phyloP scores from a whole-genome alignment of 257 asterid genomes.

The Nicotiana otophora region DNA sequence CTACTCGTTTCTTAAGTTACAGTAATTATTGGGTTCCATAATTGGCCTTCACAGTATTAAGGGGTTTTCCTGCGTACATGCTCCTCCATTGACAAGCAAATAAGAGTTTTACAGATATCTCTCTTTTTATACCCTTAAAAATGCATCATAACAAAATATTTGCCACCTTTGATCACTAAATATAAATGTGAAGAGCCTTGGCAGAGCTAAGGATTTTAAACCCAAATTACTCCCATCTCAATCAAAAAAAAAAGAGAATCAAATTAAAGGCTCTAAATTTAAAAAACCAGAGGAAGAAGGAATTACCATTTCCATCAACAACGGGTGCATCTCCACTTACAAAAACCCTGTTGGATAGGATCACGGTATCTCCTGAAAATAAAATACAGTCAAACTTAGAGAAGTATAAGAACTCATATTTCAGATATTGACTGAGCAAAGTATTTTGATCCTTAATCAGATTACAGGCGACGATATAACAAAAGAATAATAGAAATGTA shows the following conservation, averaged over 20 bases:
- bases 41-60: background rate
- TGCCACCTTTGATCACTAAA: background rate
- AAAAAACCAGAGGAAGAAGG: slow-evolving; percentile 5
- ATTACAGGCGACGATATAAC: background rate
- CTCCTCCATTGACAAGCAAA: background rate
- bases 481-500: background rate
- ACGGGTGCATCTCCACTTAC: slow-evolving; percentile 17
- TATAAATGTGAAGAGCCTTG: background rate
- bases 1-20: background rate
- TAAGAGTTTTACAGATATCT: background rate
- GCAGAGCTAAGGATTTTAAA: background rate
- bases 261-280: background rate
- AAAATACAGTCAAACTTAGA: background rate
- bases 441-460: background rate
- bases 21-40: background rate
- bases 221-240: background rate
- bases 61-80: background rate
- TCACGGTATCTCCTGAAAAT: background rate
- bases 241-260: background rate
- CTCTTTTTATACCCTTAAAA: background rate
- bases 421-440: background rate
- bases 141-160: background rate
- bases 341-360: slow-evolving; percentile 6
- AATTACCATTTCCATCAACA: slow-evolving; percentile 34
- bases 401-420: background rate